These are phyloP conservation scores for Mucor piriformis DNA, from an alignment of 371 early-diverging fungal species.

Conservation along the genomic window DNA sequence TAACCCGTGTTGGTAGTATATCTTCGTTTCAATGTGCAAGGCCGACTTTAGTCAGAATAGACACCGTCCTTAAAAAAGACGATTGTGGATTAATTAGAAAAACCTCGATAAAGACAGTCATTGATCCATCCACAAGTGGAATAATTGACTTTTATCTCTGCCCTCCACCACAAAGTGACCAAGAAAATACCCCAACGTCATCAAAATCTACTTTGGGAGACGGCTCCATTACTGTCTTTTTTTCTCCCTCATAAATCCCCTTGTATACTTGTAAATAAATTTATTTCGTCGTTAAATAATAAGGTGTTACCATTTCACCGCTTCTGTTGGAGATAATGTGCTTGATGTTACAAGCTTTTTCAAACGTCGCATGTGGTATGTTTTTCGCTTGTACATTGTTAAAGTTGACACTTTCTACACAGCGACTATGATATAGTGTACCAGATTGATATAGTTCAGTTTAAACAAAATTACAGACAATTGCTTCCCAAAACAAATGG, in stretches of 20 bases:
- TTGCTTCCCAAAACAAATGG: no score
- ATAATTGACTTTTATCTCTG: constrained; percentile 23
- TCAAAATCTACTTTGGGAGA: constrained; percentile 32
- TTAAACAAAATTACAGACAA: no score
- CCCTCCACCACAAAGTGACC: constrained; percentile 6
- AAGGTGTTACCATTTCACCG: no score
- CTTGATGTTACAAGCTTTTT: no score
- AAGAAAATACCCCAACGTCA: constrained; percentile 15
- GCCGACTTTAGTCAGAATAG: constrained; percentile 34
- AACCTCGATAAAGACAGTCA: constrained; percentile 28
- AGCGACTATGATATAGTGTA: no score
- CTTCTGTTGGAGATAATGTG: no score
- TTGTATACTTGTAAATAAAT: not conserved
- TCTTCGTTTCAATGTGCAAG: constrained; percentile 6
- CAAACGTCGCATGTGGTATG: no score
- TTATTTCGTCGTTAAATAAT: no score
- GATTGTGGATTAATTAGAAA: constrained; percentile 27
- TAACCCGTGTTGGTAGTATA: no score
- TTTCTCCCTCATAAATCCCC: constrained; percentile 4
- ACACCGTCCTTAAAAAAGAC: constrained; percentile 20
- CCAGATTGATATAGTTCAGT: no score
- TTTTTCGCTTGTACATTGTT: no score
- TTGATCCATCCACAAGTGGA: not conserved
- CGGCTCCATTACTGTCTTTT: constrained; percentile 45
- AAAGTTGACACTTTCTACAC: no score